Percentiles rank a stretch among this genome's conserved stretches.
Conservation (phyloP, 805 yeast genomes). For the Candida tallmaniae region DNA sequence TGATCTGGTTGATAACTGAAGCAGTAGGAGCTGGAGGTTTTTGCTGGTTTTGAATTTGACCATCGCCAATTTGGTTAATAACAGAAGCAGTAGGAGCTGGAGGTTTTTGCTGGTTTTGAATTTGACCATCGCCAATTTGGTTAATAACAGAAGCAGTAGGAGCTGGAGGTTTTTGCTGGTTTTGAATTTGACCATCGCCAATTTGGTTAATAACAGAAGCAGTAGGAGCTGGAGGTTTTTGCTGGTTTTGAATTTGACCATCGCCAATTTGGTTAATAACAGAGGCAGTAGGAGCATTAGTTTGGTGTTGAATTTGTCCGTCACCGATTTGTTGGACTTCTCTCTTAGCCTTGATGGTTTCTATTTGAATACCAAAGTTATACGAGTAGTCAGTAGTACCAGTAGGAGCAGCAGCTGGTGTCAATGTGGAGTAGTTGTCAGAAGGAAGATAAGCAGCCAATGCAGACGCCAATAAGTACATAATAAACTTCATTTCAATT, state of each 20-base stretch:
- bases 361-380: slow-evolving; percentile 66
- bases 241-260: slow-evolving; percentile 45
- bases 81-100: slow-evolving; percentile 23
- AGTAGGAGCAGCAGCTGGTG: slow-evolving; percentile 52
- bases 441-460: slow-evolving; percentile 62
- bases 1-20: slow-evolving; percentile 28
- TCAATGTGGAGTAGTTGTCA: slow-evolving; percentile 68
- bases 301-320: slow-evolving; percentile 50
- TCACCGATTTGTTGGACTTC: slow-evolving; percentile 35
- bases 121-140: slow-evolving; percentile 46
- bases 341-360: slow-evolving; percentile 36
- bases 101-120: slow-evolving; percentile 45
- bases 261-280: slow-evolving; percentile 41
- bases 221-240: too few species aligned
- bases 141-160: slow-evolving; percentile 26
- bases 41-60: slow-evolving; percentile 34
- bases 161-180: too few species aligned
- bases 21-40: slow-evolving; percentile 5
- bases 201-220: slow-evolving; percentile 32
- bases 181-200: slow-evolving; percentile 46
- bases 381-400: slow-evolving; percentile 47
- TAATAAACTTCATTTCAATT: slow-evolving; percentile 10
- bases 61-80: slow-evolving; percentile 28
- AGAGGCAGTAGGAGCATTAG: slow-evolving; percentile 30
- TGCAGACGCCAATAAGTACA: slow-evolving; percentile 20